Percentiles rank a stretch among this genome's conserved stretches.
Evolutionary conservation across 768 basidiomycete genomes (phyloP).

Genomic region (Termitomyces sp.): DNA sequence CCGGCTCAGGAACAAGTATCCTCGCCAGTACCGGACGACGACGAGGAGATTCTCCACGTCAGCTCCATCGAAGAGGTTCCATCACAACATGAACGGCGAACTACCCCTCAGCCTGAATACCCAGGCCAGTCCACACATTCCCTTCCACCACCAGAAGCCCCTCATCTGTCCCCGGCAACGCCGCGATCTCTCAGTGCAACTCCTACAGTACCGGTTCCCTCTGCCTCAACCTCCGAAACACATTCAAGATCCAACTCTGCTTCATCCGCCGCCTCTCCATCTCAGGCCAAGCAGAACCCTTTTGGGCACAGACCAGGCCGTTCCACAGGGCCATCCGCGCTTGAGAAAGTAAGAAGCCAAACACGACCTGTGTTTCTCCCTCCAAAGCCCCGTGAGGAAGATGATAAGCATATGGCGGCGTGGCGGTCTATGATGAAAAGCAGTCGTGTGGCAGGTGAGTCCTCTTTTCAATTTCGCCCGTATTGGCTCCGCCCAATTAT

Average conservation of each 20-base stretch:
- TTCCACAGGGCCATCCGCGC: constrained; percentile 58
- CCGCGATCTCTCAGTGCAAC: constrained; percentile 13
- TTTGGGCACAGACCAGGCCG: constrained; percentile 39
- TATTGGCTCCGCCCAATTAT: not conserved
- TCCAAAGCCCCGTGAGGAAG: constrained; percentile 73
- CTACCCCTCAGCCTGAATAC: constrained; percentile 8
- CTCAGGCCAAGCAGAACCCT: constrained; percentile 18
- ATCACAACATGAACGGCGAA: not conserved
- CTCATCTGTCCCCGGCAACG: constrained; percentile 3
- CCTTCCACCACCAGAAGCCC: constrained; percentile 14
- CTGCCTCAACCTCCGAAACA: constrained; percentile 13
- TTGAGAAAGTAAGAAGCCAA: constrained; percentile 79
- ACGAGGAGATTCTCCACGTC: constrained; percentile 26
- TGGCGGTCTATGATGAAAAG: constrained; percentile 88
- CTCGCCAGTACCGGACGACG: not conserved
- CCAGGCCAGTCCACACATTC: constrained; percentile 18
- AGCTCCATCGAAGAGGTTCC: constrained; percentile 36
- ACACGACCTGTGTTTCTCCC: constrained; percentile 85
- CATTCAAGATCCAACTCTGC: constrained; percentile 19
- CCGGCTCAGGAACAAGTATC: not conserved
- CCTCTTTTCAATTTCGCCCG: not conserved
- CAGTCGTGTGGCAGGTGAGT: constrained; percentile 67
- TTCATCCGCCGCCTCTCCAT: constrained; percentile 21
- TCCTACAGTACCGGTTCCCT: not conserved
- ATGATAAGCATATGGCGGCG: constrained; percentile 76